Evolutionary conservation across 306 rosid species (phyloP).

Genomic region (Sesbania bispinosa): DNA sequence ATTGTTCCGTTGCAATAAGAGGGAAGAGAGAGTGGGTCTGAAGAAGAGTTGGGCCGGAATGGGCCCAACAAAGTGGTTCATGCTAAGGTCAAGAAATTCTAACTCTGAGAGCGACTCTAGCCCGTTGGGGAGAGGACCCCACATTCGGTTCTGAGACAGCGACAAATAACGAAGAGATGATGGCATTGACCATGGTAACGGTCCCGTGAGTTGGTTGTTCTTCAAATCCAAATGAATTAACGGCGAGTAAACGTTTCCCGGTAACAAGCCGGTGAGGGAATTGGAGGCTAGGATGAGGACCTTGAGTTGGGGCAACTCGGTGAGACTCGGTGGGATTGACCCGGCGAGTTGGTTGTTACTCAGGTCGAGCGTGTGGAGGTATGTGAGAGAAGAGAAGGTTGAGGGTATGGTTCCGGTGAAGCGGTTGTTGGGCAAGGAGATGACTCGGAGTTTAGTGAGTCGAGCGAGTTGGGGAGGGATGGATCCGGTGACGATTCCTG

Average conservation of each 20-base stretch:
- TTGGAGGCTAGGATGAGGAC: slow-evolving; percentile 62
- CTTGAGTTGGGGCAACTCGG: slow-evolving; percentile 40
- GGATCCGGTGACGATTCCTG: slow-evolving; percentile 75
- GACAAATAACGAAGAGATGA: slow-evolving; percentile 67
- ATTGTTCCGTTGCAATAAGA: slow-evolving; percentile 67
- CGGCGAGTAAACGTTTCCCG: slow-evolving; percentile 37
- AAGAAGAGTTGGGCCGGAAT: slow-evolving; percentile 57
- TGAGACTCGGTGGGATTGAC: slow-evolving; percentile 44
- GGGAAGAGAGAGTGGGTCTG: slow-evolving; percentile 41
- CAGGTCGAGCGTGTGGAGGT: slow-evolving; percentile 81
- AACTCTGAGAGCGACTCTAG: slow-evolving; percentile 46
- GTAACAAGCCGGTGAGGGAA: slow-evolving; percentile 38
- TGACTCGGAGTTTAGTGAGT: slow-evolving; percentile 57
- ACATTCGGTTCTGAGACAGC: slow-evolving; percentile 43
- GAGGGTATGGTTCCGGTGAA: slow-evolving; percentile 59
- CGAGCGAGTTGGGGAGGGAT: slow-evolving; percentile 51
- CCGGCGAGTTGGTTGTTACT: slow-evolving; percentile 67
- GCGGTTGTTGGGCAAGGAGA: slow-evolving; percentile 64
- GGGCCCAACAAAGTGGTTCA: slow-evolving; percentile 59
- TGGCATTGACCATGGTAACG: slow-evolving; percentile 44
- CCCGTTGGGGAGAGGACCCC: slow-evolving; percentile 59
- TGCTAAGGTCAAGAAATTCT: slow-evolving; percentile 56
- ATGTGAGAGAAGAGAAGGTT: slow-evolving; percentile 38
- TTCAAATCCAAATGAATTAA: slow-evolving; percentile 64
- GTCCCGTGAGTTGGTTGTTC: slow-evolving; percentile 45